These are phyloP conservation scores for Aaosphaeria arxii DNA, from an alignment of 2,329 filamentous ascomycete genomes.

Conservation along the genomic window DNA sequence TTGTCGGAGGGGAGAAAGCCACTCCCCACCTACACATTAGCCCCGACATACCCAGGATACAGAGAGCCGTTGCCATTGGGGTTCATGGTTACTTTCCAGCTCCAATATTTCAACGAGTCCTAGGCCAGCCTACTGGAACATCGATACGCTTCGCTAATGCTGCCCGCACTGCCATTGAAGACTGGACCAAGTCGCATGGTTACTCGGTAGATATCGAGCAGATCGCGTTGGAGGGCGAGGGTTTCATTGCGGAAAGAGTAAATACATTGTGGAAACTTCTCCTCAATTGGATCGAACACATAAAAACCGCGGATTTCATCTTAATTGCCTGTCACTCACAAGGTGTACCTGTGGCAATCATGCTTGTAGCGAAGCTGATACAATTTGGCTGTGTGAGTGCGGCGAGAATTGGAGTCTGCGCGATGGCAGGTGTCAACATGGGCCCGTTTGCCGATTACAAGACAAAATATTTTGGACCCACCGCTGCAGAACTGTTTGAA, in stretches of 20 bases:
- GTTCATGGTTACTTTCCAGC: constrained; percentile 94
- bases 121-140: constrained; percentile 93
- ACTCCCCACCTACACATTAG: constrained; percentile 67
- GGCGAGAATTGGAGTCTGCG: constrained; percentile 80
- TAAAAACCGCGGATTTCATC: constrained; percentile 83
- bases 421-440: constrained; percentile 85
- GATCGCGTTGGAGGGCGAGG: constrained; percentile 91
- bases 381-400: constrained; percentile 79
- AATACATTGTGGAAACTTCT: constrained; percentile 92
- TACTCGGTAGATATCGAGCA: constrained; percentile 84
- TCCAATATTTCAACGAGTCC: constrained; percentile 78
- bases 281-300: constrained; percentile 90
- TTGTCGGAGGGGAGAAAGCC: constrained; percentile 52
- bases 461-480: constrained; percentile 82
- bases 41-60: constrained; percentile 68
- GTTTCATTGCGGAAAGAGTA: constrained; percentile 83
- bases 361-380: constrained; percentile 89
- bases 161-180: constrained; percentile 76
- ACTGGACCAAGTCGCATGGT: constrained; percentile 70
- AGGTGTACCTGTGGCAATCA: constrained; percentile 88
- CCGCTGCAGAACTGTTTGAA: constrained; percentile 91
- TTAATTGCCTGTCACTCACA: constrained; percentile 93
- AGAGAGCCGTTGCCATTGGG: constrained; percentile 86
- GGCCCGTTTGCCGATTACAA: constrained; percentile 93
- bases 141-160: constrained; percentile 90